Evolutionary conservation across 2,329 filamentous ascomycete species (phyloP).

Genomic region (Aspergillus fischeri): DNA sequence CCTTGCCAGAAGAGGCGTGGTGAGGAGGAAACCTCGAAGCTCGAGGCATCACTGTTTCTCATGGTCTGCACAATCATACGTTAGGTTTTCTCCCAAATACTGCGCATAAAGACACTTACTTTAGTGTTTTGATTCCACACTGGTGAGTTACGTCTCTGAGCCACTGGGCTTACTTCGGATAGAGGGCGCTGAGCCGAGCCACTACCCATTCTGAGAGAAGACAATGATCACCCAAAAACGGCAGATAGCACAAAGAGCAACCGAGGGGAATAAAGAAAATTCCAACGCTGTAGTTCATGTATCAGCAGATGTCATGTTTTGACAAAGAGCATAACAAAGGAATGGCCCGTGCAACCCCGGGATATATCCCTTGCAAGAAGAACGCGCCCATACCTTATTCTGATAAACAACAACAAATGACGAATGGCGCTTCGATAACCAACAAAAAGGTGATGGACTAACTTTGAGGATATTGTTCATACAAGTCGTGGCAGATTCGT

Average conservation of each 20-base stretch:
- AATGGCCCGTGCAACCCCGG: neutral
- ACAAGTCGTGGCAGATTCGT: conserved; percentile 15
- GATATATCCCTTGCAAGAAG: conserved; percentile 17
- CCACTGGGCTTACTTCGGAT: conserved; percentile 81
- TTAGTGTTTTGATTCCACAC: conserved; percentile 76
- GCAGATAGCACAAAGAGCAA: conserved; percentile 10
- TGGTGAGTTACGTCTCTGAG: conserved; percentile 85
- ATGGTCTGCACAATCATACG: conserved; percentile 56
- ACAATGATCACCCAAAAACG: conserved; percentile 1
- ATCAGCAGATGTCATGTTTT: conserved; percentile 15
- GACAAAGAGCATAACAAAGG: conserved; percentile 1
- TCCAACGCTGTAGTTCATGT: conserved; percentile 10
- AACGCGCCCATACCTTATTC: conserved; percentile 18
- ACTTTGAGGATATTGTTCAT: conserved; percentile 9
- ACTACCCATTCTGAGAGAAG: conserved; percentile 52
- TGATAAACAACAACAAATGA: conserved; percentile 18
- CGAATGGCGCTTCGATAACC: conserved; percentile 6
- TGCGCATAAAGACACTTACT: conserved; percentile 45
- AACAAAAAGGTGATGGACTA: conserved; percentile 4
- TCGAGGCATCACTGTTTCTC: conserved; percentile 70
- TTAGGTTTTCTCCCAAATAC: conserved; percentile 13
- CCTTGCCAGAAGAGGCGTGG: conserved; percentile 89
- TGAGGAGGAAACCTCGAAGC: conserved; percentile 60
- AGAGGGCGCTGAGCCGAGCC: conserved; percentile 66
- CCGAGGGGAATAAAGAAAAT: conserved; percentile 10